Conservation (phyloP, 2,329 filamentous ascomycete genomes). For the Capronia coronata region DNA sequence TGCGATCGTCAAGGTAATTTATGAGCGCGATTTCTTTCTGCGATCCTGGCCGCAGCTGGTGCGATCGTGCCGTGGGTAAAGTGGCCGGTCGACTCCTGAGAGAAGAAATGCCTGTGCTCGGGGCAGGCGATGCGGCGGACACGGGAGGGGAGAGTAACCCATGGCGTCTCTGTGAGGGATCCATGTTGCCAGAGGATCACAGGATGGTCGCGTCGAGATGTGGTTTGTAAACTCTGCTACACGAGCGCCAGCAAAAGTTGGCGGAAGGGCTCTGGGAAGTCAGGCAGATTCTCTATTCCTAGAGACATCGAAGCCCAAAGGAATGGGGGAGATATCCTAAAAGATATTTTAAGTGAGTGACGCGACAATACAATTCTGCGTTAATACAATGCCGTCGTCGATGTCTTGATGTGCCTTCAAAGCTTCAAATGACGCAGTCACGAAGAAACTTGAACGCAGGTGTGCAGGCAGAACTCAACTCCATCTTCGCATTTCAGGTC, state of each 20-base stretch:
- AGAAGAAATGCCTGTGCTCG: conserved; percentile 10
- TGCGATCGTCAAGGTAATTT: conserved; percentile 49
- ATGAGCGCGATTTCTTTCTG: conserved; percentile 54
- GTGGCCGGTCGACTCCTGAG: conserved; percentile 25
- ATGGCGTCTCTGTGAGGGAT: conserved; percentile 4
- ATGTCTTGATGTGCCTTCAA: no score
- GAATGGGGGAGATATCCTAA: no score
- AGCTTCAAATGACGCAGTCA: conserved; percentile 7
- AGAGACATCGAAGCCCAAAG: neutral
- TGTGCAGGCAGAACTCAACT: no score
- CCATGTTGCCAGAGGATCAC: conserved; percentile 3
- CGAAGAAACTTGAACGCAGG: no score
- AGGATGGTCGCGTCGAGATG: neutral
- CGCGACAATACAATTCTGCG: no score
- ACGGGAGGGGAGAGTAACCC: conserved; percentile 17
- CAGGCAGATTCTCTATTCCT: neutral
- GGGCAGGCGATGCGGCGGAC: conserved; percentile 20
- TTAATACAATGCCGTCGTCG: no score
- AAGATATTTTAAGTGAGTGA: no score
- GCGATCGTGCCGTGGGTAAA: conserved; percentile 48
- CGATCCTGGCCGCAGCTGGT: conserved; percentile 51
- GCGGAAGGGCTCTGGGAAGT: neutral
- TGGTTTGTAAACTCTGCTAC: neutral
- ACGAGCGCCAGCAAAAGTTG: neutral
- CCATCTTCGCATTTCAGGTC: neutral